Percentiles rank a stretch among this genome's conserved stretches.
phyloP scores from a whole-genome alignment of 352 stramenopile species.

The Pythium phragmitis region DNA sequence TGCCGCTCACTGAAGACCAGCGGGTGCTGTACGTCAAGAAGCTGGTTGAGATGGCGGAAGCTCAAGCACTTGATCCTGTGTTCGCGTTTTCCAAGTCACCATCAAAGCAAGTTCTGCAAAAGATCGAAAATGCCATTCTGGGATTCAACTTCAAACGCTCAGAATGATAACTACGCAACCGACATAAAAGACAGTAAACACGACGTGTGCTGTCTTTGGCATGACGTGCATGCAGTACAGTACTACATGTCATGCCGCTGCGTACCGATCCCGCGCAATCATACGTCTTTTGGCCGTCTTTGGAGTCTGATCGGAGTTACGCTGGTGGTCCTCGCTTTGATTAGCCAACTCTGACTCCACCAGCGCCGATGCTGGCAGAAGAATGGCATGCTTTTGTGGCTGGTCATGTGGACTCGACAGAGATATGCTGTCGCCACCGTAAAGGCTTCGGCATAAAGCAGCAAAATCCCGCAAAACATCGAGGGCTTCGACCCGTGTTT shows the following conservation, averaged over 20 bases:
- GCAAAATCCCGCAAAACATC: constrained; percentile 32
- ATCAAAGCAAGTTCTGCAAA: constrained; percentile 42
- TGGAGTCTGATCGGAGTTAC: neutral
- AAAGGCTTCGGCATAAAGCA: constrained; percentile 29
- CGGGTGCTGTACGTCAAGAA: constrained; percentile 65
- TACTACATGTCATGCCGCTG: neutral
- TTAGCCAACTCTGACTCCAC: neutral
- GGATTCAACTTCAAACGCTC: constrained; percentile 42
- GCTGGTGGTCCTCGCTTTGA: neutral
- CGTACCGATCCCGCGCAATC: constrained; percentile 19
- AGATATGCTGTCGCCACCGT: constrained; percentile 24
- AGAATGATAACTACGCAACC: neutral
- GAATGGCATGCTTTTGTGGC: constrained; percentile 15
- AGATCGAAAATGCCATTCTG: constrained; percentile 62
- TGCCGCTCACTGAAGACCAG: constrained; percentile 71
- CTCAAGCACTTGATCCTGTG: constrained; percentile 33
- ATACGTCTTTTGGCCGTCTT: constrained; percentile 16
- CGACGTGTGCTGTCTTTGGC: too few species aligned
- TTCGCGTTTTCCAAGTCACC: constrained; percentile 36
- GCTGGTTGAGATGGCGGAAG: constrained; percentile 51
- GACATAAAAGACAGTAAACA: neutral
- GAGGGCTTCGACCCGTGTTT: constrained; percentile 34
- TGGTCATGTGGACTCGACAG: constrained; percentile 22
- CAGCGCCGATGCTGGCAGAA: constrained; percentile 32
- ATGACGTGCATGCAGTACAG: too few species aligned